Conservation (phyloP, 2,329 filamentous ascomycete species). For the Fusarium sp. region DNA sequence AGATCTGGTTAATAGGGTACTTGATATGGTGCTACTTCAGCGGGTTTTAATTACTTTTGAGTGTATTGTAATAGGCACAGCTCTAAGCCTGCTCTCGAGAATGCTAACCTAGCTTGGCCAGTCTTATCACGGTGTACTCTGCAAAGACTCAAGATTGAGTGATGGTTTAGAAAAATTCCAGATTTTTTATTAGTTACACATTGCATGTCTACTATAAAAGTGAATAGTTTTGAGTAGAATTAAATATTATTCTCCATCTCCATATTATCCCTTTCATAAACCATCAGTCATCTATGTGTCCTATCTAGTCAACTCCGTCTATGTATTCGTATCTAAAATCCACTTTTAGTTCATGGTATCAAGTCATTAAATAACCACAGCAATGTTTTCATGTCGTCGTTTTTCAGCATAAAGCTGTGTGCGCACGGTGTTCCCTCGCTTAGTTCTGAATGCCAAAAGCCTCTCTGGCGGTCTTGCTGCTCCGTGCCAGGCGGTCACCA, state of each 20-base stretch:
- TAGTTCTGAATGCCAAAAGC: conserved; percentile 44
- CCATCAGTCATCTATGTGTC: neutral
- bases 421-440: neutral
- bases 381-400: neutral
- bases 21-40: neutral
- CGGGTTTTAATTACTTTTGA: no score
- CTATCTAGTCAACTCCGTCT: conserved; percentile 12
- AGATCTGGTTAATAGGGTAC: neutral
- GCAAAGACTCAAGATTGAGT: no score
- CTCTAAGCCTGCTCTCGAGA: no score
- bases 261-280: neutral
- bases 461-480: conserved; percentile 49
- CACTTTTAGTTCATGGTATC: conserved; percentile 6
- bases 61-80: no score
- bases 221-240: neutral
- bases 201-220: no score
- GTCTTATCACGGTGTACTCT: no score
- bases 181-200: no score
- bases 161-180: no score
- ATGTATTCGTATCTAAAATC: neutral
- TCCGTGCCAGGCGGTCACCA: conserved; percentile 50
- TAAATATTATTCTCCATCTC: conserved; percentile 4
- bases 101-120: no score
- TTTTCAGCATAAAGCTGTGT: neutral
- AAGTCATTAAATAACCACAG: neutral